Conservation (phyloP, 2,329 filamentous ascomycete species). For the Arthrobotrys megalospora region DNA sequence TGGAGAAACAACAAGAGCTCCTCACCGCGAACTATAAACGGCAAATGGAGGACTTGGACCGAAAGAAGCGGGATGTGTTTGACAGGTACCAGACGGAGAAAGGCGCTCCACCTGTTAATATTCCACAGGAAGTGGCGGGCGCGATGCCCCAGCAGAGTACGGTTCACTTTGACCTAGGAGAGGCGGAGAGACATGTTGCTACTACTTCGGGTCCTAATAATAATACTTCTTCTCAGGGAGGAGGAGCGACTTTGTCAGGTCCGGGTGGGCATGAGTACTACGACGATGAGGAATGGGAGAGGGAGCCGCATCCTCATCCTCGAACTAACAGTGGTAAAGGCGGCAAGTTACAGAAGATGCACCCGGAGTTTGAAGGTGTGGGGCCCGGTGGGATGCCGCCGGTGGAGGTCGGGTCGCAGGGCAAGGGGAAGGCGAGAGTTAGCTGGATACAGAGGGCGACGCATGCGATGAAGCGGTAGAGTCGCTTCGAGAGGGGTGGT, state of each 20-base stretch:
- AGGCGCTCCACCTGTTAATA: constrained; percentile 41
- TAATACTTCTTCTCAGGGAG: constrained; percentile 19
- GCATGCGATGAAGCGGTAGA: constrained; percentile 52
- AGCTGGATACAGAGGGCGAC: constrained; percentile 57
- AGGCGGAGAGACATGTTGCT: constrained; percentile 53
- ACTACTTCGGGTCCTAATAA: constrained; percentile 19
- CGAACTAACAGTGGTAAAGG: constrained; percentile 30
- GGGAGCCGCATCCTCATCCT: constrained; percentile 16
- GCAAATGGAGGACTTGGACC: constrained; percentile 57
- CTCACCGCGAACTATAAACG: constrained; percentile 50
- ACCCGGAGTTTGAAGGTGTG: constrained; percentile 42
- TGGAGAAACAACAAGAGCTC: constrained; percentile 54
- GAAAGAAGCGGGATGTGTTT: constrained; percentile 51
- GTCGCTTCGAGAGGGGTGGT: constrained; percentile 68
- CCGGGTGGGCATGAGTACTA: constrained; percentile 41
- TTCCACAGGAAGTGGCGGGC: constrained; percentile 38
- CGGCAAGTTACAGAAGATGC: constrained; percentile 46
- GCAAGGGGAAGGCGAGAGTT: constrained; percentile 40
- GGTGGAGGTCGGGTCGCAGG: constrained; percentile 9
- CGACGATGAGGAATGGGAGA: constrained; percentile 54
- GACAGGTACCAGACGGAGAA: constrained; percentile 52
- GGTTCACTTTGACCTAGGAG: constrained; percentile 55
- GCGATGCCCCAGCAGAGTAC: constrained; percentile 51
- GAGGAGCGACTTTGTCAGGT: constrained; percentile 10
- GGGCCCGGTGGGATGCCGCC: constrained; percentile 7